phyloP scores from a whole-genome alignment of 106 monocot genomes.

The Allium fistulosum region DNA sequence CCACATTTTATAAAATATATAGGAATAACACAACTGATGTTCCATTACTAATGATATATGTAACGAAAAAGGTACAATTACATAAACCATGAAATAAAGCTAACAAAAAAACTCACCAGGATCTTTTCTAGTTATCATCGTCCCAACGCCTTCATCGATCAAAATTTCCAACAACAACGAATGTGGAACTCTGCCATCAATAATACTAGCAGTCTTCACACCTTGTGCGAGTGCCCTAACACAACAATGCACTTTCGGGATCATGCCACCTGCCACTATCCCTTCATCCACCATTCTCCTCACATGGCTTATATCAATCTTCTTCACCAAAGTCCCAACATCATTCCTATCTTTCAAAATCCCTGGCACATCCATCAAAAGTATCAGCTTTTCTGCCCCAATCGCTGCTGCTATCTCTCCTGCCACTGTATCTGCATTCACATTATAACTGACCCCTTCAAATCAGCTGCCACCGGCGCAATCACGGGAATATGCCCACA shows the following conservation, averaged over 20 bases:
- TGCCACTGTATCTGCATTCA: conserved; percentile 84
- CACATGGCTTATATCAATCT: conserved; percentile 60
- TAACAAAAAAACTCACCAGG: background rate
- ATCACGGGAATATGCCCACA: conserved; percentile 78
- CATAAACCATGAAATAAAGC: background rate
- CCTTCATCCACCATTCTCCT: conserved; percentile 74
- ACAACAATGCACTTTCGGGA: conserved; percentile 90
- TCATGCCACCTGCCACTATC: conserved; percentile 91
- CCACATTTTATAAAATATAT: no score
- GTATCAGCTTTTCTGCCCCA: conserved; percentile 80
- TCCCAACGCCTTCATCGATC: conserved; percentile 85
- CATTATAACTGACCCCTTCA: conserved; percentile 66
- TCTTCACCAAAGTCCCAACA: conserved; percentile 54
- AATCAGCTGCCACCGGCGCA: conserved; percentile 80
- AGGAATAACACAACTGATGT: no score
- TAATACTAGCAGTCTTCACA: conserved; percentile 82
- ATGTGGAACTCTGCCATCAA: conserved; percentile 77
- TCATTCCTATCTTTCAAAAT: conserved; percentile 70
- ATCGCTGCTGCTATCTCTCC: conserved; percentile 89
- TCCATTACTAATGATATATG: no score
- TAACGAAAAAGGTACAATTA: background rate
- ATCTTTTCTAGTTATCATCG: conserved; percentile 79
- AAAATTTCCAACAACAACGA: conserved; percentile 86
- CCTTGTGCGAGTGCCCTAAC: conserved; percentile 77
- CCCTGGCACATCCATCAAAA: conserved; percentile 83